A percentile compares a stretch with the other conserved stretches of the same genome.
Evolutionary conservation across 1,284 basidiomycete genomes (phyloP).

Genomic region (Trametes sp.): DNA sequence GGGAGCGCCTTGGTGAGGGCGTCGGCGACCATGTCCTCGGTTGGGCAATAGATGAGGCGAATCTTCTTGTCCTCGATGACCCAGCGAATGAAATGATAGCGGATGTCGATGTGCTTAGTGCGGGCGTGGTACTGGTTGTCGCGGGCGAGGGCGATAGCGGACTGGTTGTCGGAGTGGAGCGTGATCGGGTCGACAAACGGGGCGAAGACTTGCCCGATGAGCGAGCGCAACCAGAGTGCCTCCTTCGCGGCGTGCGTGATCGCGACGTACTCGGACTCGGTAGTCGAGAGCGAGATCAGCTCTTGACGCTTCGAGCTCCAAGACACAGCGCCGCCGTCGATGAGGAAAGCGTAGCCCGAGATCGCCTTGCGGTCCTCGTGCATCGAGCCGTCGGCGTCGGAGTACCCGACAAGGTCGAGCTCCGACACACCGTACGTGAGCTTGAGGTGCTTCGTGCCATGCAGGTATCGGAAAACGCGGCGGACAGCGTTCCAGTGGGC

Average conservation of each 20-base stretch:
- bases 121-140: conserved; percentile 36
- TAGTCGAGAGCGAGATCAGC: conserved; percentile 29
- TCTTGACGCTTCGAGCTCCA: conserved; percentile 29
- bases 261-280: conserved; percentile 30
- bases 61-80: conserved; percentile 31
- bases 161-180: conserved; percentile 43
- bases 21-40: conserved; percentile 38
- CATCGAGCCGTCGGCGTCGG: conserved; percentile 8
- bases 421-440: conserved; percentile 5
- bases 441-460: not conserved
- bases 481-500: conserved; percentile 33
- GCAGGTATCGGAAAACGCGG: conserved; percentile 30
- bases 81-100: conserved; percentile 39
- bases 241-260: conserved; percentile 24
- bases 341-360: conserved; percentile 37
- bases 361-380: conserved; percentile 38
- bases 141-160: conserved; percentile 39
- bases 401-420: conserved; percentile 4
- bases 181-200: conserved; percentile 34
- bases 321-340: conserved; percentile 39
- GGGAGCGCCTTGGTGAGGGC: conserved; percentile 36
- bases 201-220: conserved; percentile 25
- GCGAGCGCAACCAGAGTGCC: conserved; percentile 34
- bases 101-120: conserved; percentile 47
- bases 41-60: conserved; percentile 24